Evolutionary conservation across 257 asterid species (phyloP).

Genomic region (Linaria vulgaris): DNA sequence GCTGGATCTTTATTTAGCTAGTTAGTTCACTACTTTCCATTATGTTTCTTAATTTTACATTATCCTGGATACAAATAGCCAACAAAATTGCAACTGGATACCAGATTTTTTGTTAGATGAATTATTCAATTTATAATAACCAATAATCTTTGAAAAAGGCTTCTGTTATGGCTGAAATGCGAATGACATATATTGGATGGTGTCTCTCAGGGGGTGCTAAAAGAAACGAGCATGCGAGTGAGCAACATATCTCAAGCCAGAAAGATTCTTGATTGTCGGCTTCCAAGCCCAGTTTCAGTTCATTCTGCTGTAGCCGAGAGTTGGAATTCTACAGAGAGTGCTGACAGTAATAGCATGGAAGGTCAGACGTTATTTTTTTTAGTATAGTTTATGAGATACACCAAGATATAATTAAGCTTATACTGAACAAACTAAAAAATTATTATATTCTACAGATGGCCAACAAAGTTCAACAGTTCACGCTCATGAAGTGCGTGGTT

Average conservation of each 20-base stretch:
- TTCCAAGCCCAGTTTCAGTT: constrained; percentile 60
- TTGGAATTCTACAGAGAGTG: constrained; percentile 47
- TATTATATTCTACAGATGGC: constrained; percentile 48
- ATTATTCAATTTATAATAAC: too few species aligned
- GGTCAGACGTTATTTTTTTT: constrained; percentile 39
- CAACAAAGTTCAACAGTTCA: constrained; percentile 55
- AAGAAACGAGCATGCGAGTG: constrained; percentile 28
- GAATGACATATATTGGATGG: neutral
- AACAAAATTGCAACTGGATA: too few species aligned
- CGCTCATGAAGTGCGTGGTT: constrained; percentile 50
- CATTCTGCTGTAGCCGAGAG: constrained; percentile 39
- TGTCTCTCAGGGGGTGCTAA: constrained; percentile 37
- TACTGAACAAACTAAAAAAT: neutral
- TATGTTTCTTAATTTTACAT: too few species aligned
- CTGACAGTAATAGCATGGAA: constrained; percentile 48
- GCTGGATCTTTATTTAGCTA: too few species aligned
- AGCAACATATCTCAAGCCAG: constrained; percentile 32
- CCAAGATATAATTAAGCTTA: neutral
- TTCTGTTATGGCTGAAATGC: constrained; percentile 1
- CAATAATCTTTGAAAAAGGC: neutral
- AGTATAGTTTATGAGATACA: neutral
- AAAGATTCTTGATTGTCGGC: constrained; percentile 42
- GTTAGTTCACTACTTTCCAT: too few species aligned
- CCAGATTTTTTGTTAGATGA: too few species aligned
- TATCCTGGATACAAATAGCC: too few species aligned